A percentile compares a stretch with the other conserved stretches of the same genome.
Conservation (phyloP, 108 stramenopile genomes). For the Fragilaria crotonensis region DNA sequence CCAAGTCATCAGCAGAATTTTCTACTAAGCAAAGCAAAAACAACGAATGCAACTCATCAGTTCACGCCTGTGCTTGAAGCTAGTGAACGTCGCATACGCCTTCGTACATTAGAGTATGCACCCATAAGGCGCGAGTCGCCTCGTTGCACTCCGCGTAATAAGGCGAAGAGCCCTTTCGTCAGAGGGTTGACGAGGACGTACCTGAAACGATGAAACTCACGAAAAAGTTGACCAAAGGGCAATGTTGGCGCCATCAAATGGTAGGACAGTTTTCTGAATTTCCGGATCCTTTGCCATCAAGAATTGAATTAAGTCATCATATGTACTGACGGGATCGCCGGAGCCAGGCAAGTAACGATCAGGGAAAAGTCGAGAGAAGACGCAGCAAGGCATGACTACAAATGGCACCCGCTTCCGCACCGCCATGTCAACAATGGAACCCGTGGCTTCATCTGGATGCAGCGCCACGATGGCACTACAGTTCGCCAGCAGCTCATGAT, state of each 20-base stretch:
- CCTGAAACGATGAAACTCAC: no score
- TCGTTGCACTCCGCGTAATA: no score
- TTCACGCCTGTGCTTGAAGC: no score
- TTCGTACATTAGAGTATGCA: no score
- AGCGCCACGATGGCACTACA: slow-evolving; percentile 67
- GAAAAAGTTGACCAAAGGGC: slow-evolving; percentile 56
- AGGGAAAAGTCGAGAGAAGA: slow-evolving; percentile 68
- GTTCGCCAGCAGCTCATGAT: slow-evolving; percentile 9
- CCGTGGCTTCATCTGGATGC: slow-evolving; percentile 88
- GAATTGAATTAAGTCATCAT: slow-evolving; percentile 62
- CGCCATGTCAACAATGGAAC: slow-evolving; percentile 60
- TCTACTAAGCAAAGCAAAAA: no score
- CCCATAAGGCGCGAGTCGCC: no score
- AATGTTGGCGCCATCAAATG: slow-evolving; percentile 62
- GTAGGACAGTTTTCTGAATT: slow-evolving; percentile 45
- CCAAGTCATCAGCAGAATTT: slow-evolving; percentile 1
- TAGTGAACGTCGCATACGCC: no score
- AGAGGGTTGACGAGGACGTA: no score
- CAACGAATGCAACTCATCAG: no score
- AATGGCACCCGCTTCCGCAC: slow-evolving; percentile 61
- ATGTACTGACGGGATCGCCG: slow-evolving; percentile 42
- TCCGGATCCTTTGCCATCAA: slow-evolving; percentile 40
- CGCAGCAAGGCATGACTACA: slow-evolving; percentile 81
- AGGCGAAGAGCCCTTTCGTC: no score
- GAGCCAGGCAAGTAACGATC: slow-evolving; percentile 23